Evolutionary conservation across 2,329 filamentous ascomycete species (phyloP), one percentile per base, ranked within the genome.

Genomic region (Aureobasidium zeae): DNA sequence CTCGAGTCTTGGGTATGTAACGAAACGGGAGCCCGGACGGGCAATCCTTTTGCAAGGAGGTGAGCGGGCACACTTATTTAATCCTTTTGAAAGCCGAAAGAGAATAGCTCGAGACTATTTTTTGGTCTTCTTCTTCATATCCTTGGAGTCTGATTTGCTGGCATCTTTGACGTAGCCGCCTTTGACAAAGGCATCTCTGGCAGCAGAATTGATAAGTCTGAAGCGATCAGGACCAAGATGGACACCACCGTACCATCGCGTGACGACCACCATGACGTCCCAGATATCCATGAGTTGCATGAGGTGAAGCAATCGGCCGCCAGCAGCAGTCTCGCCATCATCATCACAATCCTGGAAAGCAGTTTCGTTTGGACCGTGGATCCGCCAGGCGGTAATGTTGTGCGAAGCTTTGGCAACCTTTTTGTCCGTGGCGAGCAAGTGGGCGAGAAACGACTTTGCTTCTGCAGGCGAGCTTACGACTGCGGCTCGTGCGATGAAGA

Each of bases 241-340:
- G 46, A 94, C 76, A 1, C 91, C 91, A 3, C 91, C 91, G 63
- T 94, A 98, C 91, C 91, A 98, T 50, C 91, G 70, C 28, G 85
- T 87, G 20, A 98, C 89, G 3, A 98, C 82, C 0, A 98, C 86
- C 68, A 96, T 81, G 12, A 83, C 81, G 62, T 93, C 77, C 87
- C 88, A 95, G 9, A 93, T 72, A 57, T 88, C 85, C 85, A 95
- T 95, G 49, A 94, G 66, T 67, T 95, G 87, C 79, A 98, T 82
- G 21, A 98, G 68, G 65, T 94, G 86, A 48, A 96, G 64, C 57
- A 98, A 64, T 30, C 91, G 73, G 0, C 83, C 80, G 1, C 91
- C 91, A 0, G 91, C 91, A 5, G 91, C 91, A 19, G 84, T 84
- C 71, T 98, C 91, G 2, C 91, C 91, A 60, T 98, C 91, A 56